Evolutionary conservation across 1,139 yeast genomes (phyloP).

Genomic region (Tardiomyces blankii): DNA sequence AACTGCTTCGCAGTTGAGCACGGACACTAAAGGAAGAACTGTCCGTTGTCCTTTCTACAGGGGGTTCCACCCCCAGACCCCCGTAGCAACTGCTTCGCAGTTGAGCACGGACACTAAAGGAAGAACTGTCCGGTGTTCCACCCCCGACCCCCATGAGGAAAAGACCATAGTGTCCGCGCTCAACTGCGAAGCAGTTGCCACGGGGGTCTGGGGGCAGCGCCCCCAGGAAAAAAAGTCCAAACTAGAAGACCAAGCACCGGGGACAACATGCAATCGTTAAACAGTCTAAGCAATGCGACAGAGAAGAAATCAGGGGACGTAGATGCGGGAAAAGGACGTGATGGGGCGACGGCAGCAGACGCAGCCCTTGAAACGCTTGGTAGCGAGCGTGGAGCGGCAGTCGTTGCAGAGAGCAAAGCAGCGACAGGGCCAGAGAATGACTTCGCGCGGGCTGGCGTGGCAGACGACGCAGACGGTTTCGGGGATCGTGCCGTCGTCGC

Average conservation of each 20-base stretch:
- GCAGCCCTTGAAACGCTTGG: slow-evolving; percentile 67
- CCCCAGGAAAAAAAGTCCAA: background rate
- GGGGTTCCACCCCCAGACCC: too few species aligned
- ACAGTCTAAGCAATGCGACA: background rate
- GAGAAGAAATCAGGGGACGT: slow-evolving; percentile 25
- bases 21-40: too few species aligned
- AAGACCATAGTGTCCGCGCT: too few species aligned
- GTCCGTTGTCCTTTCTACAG: too few species aligned
- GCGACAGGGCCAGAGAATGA: slow-evolving; percentile 87
- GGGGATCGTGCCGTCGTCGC: background rate
- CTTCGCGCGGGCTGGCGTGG: slow-evolving; percentile 59
- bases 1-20: too few species aligned
- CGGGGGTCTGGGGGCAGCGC: too few species aligned
- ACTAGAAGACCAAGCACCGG: background rate
- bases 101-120: too few species aligned
- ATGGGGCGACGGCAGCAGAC: slow-evolving; percentile 77
- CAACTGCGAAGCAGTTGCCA: background rate
- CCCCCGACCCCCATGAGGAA: too few species aligned
- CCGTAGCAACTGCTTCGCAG: too few species aligned
- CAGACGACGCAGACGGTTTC: slow-evolving; percentile 58
- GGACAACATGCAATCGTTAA: background rate
- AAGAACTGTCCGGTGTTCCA: too few species aligned
- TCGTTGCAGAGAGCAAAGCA: slow-evolving; percentile 83
- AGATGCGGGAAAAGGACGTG: slow-evolving; percentile 30
- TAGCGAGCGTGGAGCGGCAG: slow-evolving; percentile 67